Evolutionary conservation across 495 filamentous ascomycete species (phyloP), one percentile per base, ranked within the genome.

Genomic region (Penicillium salamii): DNA sequence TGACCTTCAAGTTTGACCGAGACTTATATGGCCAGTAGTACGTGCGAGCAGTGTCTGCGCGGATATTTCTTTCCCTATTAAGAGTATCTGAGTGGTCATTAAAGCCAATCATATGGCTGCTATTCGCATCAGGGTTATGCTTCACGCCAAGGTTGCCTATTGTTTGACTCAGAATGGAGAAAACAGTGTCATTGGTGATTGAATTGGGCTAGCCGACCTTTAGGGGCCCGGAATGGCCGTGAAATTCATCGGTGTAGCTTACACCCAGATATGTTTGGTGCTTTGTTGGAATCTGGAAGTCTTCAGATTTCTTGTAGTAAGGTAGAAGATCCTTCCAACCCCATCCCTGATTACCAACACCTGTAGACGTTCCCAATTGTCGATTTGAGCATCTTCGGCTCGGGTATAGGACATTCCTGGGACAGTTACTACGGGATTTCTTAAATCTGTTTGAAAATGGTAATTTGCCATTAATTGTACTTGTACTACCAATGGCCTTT

Each of bases 401-500:
- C 23, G 23, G 23, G 23, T 26, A 26, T 26, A 26, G 23, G 23
- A 26, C 23, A 26, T 26, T 26, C 23, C 23, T 26, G 23, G 23
- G 8, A 26, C 23, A 26, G 8, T 26, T 26, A 26, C 3, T 26
- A 26, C 8, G 23, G 8, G 3, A 8, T 26, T 26, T 8, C 23
- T 26, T 8, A 8, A 26, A 26, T 26, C 23, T 26, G 23, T 26
- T 26, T 26, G 23, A 8, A 8, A 26, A 26, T 26, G 8, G 8
- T 26, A 8, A 8, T 8, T 26, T 26, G 8, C 23, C 23, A 8
- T 26, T 26, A 26, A 78, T 49, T 0, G 67, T 70, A 51, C 67
- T 74, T 9, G 61, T 71, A 5, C 76, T 72, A 1, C 76, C 71
- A 8, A 78, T 47, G 11, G 70, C 64, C 33, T 63, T 70, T 5